These are phyloP conservation scores for Lactarius quietus DNA, from an alignment of 768 basidiomycete genomes.

Conservation along the genomic window DNA sequence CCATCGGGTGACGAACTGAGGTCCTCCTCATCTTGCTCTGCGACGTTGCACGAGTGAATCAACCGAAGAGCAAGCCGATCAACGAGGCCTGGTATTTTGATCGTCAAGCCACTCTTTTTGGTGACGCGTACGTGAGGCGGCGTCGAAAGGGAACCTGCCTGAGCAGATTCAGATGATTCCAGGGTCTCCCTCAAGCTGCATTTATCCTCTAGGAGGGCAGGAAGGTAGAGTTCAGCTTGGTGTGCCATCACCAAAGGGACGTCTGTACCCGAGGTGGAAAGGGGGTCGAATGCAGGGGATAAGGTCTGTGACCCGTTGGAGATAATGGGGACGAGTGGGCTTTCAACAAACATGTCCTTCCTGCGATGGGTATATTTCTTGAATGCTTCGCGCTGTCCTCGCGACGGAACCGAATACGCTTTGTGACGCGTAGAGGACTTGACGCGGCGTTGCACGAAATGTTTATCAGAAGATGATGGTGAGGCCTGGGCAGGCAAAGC, in stretches of 20 bases:
- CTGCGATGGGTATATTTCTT: not conserved
- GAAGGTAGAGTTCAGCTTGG: not conserved
- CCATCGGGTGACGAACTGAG: not conserved
- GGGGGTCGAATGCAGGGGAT: not conserved
- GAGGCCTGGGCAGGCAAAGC: not conserved
- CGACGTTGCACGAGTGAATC: not conserved
- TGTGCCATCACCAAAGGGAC: not conserved
- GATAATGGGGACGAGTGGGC: not conserved
- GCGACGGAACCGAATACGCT: slow-evolving; percentile 8
- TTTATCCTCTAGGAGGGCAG: not conserved
- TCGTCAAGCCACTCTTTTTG: slow-evolving; percentile 1
- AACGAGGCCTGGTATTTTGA: slow-evolving; percentile 13
- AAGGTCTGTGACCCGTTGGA: not conserved
- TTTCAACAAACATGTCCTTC: slow-evolving; percentile 10
- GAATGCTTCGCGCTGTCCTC: slow-evolving; percentile 11
- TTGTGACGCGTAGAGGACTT: slow-evolving; percentile 9
- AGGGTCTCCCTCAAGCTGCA: not conserved
- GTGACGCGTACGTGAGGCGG: not conserved
- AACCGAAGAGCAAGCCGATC: slow-evolving; percentile 17
- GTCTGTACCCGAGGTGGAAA: not conserved
- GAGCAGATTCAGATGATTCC: not conserved
- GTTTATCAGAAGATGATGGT: not conserved
- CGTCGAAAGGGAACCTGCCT: not conserved
- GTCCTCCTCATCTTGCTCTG: not conserved
- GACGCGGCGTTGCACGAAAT: not conserved